Base-by-base conservation (phyloP, 768 basidiomycete genomes). In the Tephrocybe sp. region DNA sequence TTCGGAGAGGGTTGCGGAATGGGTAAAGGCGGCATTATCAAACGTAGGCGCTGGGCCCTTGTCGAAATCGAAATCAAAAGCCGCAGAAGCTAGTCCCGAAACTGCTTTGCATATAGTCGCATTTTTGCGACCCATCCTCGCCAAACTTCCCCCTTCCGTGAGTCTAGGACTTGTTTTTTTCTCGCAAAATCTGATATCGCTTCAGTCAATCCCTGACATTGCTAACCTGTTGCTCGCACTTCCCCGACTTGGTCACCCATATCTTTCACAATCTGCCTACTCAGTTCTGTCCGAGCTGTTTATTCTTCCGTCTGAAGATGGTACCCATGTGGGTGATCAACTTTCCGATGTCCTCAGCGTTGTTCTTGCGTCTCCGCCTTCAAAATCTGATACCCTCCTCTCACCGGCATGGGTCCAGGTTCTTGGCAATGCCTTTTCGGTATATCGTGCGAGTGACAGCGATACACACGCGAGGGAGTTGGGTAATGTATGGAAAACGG, bases 211-310 rank as follows among this genome's bases (percentile, higher is more conserved):
- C 27, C 79, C 90, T 10, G 54, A 74, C 4, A 79, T 97, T 42
- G 84, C 84, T 18, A 75, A 78, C 16, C 70, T 82, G 18, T 80
- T 98, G 22, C 82, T 97, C 5, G 73, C 79, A 19, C 81, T 97
- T 25, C 93, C 95, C 16, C 86, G 91, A 48, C 76, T 95, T 7
- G 89, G 88, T 31, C 93, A 91, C 57, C 81, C 88, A 18, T 97
- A 94, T 65, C 78, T 99, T 36, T 88, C 94, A 1, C 86, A 94
- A 65, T 83, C 90, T 12, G 77, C 89, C 24, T 97, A 94, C 64
- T 84, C 88, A 31, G 78, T 94, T 41, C 77, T 99, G 55, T 84
- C 94, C 25, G 86, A 87, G 55, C 75, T 98, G 4, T 84, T 97
- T 53, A 64, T 78, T 19, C 64, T 74, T 15, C 75, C 80, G 2